Conservation (phyloP, 2,329 filamentous ascomycete species). For the Colletotrichum abscissum region DNA sequence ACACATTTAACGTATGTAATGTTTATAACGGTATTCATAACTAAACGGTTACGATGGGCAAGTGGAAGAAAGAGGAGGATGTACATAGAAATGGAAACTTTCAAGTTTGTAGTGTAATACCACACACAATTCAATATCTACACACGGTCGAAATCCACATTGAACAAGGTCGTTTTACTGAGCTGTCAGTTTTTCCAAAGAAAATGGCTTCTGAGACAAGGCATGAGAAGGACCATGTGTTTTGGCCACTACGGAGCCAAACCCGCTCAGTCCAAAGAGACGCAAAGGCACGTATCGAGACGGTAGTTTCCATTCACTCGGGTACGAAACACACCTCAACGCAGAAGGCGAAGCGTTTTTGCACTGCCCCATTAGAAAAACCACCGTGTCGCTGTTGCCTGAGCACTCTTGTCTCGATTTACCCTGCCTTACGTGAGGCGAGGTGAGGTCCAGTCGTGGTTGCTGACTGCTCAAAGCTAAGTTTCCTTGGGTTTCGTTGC, state of each 20-base stretch:
- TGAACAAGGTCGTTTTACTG: not conserved
- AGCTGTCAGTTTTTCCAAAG: not conserved
- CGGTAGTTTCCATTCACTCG: not conserved
- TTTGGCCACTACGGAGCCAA: not conserved
- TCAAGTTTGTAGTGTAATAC: not conserved
- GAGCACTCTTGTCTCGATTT: not conserved
- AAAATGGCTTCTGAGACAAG: not conserved
- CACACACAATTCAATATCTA: not conserved
- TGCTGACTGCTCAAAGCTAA: slow-evolving; percentile 1
- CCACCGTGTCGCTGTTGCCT: not conserved
- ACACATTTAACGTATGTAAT: slow-evolving; percentile 13
- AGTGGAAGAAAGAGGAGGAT: not conserved
- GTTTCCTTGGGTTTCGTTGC: not conserved
- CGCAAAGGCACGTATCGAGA: not conserved
- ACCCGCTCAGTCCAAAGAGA: not conserved
- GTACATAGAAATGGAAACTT: not conserved
- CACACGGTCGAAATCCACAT: no score
- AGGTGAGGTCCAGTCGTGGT: not conserved
- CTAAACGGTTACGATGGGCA: not conserved
- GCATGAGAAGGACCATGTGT: not conserved
- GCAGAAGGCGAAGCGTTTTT: not conserved
- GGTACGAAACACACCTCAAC: not conserved
- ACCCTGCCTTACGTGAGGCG: not conserved
- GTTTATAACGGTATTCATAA: slow-evolving; percentile 16
- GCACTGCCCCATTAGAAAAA: not conserved